A percentile compares a stretch with the other conserved stretches of the same genome.
Evolutionary conservation across 345 rosid species (phyloP).

Genomic region (Boechera divaricarpa): DNA sequence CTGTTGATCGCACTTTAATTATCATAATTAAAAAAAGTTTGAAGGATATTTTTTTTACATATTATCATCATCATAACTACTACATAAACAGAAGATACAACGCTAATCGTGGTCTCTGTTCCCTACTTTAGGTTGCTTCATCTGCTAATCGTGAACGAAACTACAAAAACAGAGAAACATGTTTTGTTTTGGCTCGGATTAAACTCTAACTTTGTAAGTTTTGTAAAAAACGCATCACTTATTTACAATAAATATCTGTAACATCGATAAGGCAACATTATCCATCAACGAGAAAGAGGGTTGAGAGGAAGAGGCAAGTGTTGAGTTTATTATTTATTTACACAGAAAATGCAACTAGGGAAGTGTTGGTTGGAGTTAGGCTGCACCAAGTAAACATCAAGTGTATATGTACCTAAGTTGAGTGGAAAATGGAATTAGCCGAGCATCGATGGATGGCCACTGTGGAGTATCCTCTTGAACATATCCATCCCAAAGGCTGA

Average conservation of each 20-base stretch:
- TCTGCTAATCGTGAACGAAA: neutral
- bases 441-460: conserved; percentile 94
- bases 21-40: no score
- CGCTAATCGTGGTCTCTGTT: no score
- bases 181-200: conserved; percentile 1
- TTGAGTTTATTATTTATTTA: conserved; percentile 2
- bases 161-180: neutral
- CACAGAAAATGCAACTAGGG: conserved; percentile 17
- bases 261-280: neutral
- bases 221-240: conserved; percentile 5
- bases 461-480: conserved; percentile 92
- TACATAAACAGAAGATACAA: no score
- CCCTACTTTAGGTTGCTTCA: neutral
- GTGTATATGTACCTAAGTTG: conserved; percentile 21
- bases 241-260: neutral
- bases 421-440: conserved; percentile 51
- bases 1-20: no score
- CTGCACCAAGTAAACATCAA: conserved; percentile 21
- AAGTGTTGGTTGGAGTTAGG: conserved; percentile 9
- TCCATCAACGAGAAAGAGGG: neutral
- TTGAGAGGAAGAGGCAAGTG: conserved; percentile 1
- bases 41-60: no score
- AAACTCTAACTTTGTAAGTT: neutral
- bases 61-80: no score
- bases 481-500: conserved; percentile 96